Evolutionary conservation across 1,139 yeast genomes (phyloP), one percentile per base, ranked within the genome.

Genomic region (Arxiozyma bovina): DNA sequence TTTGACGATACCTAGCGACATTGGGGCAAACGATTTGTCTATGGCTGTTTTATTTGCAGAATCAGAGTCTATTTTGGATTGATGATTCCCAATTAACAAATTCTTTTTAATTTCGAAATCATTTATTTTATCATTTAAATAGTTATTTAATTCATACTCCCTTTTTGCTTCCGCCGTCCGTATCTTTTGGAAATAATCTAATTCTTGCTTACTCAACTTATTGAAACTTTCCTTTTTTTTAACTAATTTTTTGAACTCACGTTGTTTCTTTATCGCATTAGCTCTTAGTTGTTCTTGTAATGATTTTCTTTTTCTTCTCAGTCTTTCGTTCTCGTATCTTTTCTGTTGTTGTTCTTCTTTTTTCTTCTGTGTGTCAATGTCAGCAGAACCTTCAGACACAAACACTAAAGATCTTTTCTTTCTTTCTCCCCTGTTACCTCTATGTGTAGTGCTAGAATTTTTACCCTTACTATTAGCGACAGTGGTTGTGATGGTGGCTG

Each of bases 261-360:
- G 60, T 50, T 65, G 66, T 48, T 63, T 65, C 45, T 55, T 58
- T 23, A 63, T 63, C 0, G 69, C 67, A 53, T 63, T 66, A 3
- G 60, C 56, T 48, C 68, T 53, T 40, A 67, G 56, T 48, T 67
- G 70, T 3, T 64, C 67, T 43, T 64, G 55, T 20, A 67, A 55
- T 1, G 70, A 60, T 48, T 66, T 63, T 20, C 68, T 55, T 34
- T 58, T 61, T 42, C 59, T 57, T 43, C 61, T 57, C 48, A 58
- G 60, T 43, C 56, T 56, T 30, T 63, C 67, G 7, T 58, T 55
- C 40, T 63, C 68, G 51, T 55, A 58, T 48, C 58, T 58, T 18
- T 55, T 54, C 27, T 63, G 66, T 45, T 59, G 58, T n/a, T 51
- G 51, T 50, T 63, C 59, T 34, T 61, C 69, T 47, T 54, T 58